Evolutionary conservation across 495 filamentous ascomycete species (phyloP).

Genomic region (Thozetella sp.): DNA sequence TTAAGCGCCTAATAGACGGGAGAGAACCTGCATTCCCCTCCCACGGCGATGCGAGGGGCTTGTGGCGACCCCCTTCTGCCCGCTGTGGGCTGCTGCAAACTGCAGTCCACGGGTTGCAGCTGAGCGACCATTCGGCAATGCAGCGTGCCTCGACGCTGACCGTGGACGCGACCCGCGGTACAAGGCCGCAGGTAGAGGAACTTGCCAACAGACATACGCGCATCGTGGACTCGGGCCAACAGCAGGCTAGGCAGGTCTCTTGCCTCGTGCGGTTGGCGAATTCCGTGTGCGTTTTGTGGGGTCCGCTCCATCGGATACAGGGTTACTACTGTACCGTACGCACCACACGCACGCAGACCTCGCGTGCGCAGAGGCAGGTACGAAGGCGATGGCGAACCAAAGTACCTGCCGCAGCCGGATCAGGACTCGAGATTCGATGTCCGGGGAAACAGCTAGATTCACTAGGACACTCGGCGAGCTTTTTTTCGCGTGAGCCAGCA

Average conservation of each 20-base stretch:
- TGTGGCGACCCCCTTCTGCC: background rate
- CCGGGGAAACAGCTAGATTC: background rate
- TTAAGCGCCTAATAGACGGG: background rate
- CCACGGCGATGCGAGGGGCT: background rate
- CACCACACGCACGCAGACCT: too few species aligned
- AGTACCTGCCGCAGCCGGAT: background rate
- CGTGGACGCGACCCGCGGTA: background rate
- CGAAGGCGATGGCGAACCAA: background rate
- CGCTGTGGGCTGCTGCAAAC: background rate
- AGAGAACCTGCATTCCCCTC: background rate
- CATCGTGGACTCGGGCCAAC: background rate
- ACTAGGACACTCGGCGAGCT: too few species aligned
- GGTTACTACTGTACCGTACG: too few species aligned
- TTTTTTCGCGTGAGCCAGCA: too few species aligned
- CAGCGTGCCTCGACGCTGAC: background rate
- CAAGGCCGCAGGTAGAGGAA: background rate
- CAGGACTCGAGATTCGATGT: background rate
- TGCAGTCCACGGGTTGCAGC: background rate
- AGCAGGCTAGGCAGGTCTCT: background rate
- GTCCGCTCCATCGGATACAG: background rate
- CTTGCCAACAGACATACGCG: background rate
- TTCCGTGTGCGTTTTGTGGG: conserved; percentile 1
- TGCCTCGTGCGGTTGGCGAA: background rate
- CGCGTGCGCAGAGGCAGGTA: background rate
- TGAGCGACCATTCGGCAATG: background rate